Conservation (phyloP, 768 basidiomycete genomes). For the Pleurotus sapidus region DNA sequence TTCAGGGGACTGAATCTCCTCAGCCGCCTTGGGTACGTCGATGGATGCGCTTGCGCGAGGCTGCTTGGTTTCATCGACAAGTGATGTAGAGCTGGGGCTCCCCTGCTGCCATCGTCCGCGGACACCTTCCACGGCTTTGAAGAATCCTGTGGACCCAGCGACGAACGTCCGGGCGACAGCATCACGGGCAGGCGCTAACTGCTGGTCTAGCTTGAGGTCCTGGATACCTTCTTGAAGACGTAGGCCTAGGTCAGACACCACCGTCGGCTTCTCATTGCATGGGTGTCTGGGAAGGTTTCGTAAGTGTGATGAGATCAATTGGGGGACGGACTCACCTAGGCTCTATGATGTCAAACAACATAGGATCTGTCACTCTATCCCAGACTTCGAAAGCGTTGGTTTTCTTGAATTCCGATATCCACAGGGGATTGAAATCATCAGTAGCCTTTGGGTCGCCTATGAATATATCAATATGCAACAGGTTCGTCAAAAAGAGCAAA, state of each 20-base stretch:
- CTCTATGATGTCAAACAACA: constrained; percentile 94
- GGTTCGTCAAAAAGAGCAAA: neutral
- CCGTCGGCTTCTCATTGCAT: constrained; percentile 86
- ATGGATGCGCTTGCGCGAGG: constrained; percentile 31
- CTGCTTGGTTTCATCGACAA: constrained; percentile 20
- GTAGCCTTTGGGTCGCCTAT: constrained; percentile 50
- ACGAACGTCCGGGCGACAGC: constrained; percentile 77
- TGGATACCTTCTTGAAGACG: constrained; percentile 92
- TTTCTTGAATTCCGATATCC: constrained; percentile 85
- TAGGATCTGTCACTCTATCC: constrained; percentile 87
- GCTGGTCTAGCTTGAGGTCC: constrained; percentile 89
- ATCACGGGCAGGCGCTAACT: constrained; percentile 90
- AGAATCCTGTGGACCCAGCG: constrained; percentile 73
- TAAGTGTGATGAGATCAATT: neutral
- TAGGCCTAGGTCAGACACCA: constrained; percentile 88
- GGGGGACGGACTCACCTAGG: constrained; percentile 57
- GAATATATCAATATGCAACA: constrained; percentile 24
- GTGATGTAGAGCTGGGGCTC: constrained; percentile 15
- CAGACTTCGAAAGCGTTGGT: constrained; percentile 89
- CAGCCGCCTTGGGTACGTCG: constrained; percentile 3
- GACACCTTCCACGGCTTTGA: constrained; percentile 90
- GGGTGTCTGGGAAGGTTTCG: constrained; percentile 63
- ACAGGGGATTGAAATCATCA: constrained; percentile 84
- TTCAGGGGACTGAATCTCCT: neutral
- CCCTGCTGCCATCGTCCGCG: constrained; percentile 62